Evolutionary conservation across 805 yeast species (phyloP).

Genomic region (Monosporozyma aerobia): DNA sequence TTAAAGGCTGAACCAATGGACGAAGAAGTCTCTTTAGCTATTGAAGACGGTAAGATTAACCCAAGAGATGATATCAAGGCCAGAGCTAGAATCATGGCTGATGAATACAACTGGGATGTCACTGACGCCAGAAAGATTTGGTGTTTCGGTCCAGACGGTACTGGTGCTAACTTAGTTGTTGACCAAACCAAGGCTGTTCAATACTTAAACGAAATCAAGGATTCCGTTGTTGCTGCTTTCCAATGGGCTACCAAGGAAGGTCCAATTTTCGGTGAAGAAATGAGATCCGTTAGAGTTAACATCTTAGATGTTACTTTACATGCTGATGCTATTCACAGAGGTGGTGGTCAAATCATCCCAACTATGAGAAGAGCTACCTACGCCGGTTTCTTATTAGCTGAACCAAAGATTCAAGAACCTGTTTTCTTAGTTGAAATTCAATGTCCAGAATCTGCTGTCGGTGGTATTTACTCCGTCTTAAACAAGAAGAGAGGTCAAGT

Average conservation of each 20-base stretch:
- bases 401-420: constrained; percentile 99
- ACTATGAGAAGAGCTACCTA: constrained; percentile 99
- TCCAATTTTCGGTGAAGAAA: constrained; percentile 93
- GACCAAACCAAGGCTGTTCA: constrained; percentile 99
- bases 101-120: constrained; percentile 99
- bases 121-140: constrained; percentile 99
- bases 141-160: constrained; percentile 99
- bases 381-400: constrained; percentile 96
- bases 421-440: constrained; percentile 98
- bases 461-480: constrained; percentile 99
- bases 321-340: constrained; percentile 99
- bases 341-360: constrained; percentile 99
- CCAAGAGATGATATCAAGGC: constrained; percentile 98
- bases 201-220: constrained; percentile 98
- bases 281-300: constrained; percentile 96
- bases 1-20: constrained; percentile 93
- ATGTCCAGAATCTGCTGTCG: constrained; percentile 98
- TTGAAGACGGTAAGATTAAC: constrained; percentile 84
- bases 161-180: constrained; percentile 96
- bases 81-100: constrained; percentile 98
- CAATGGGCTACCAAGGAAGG: constrained; percentile 99
- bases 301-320: constrained; percentile 97
- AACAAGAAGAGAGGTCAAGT: constrained; percentile 99
- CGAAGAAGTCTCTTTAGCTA: constrained; percentile 87
- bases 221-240: constrained; percentile 99